Base-by-base conservation (phyloP, 2,329 filamentous ascomycete species). In the Chalara sp. region DNA sequence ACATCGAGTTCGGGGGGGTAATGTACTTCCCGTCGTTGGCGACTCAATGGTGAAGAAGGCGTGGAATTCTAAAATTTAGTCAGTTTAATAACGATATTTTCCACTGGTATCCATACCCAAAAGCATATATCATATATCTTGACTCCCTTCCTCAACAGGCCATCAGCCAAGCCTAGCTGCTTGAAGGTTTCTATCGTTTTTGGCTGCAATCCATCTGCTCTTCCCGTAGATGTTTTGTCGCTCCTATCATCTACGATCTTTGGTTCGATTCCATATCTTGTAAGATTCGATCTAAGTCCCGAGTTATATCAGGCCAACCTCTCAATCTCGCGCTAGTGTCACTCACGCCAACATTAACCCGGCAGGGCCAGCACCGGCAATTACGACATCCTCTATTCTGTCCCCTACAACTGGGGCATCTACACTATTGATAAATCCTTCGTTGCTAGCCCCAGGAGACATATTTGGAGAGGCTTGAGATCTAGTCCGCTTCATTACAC, bases 221-320 rank as follows among this genome's bases (percentile, higher is more conserved):
- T 78, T 4, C 81, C 83, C 43, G 59, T 61, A 1, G 57, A 54
- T 1, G 86, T 90, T 61, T 80, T 80, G 59, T 86, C 79, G 33
- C 78, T 72, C 56, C 85, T 72, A 63, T 89, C 83, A 68, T 89
- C 86, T 46, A 89, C 72, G 43, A 89, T 75, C 40, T 76, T 74
- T 3, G 80, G 76, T 50, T 80, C 79, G 60, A 88, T 79, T 11
- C 84, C 85, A 60, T 80, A 86, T 6, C 84, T 76, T 13, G 78
- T 77, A 35, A 89, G 71, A 56, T 79, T 76, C 33, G 73, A 72
- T 11, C 75, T 78, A 21, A 21, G 55, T 48, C 28, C 21, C 29
- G 1, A 35, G 6, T 30, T 2, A 32, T 35, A 28, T 5, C 12
- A 42, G 37, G 5, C 12, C 31, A 32, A 42, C 6, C 2, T 7